Percentiles rank a stretch among this genome's conserved stretches.
phyloP scores from a whole-genome alignment of 1,139 yeast species.

The Geotrichum phurueaensis region DNA sequence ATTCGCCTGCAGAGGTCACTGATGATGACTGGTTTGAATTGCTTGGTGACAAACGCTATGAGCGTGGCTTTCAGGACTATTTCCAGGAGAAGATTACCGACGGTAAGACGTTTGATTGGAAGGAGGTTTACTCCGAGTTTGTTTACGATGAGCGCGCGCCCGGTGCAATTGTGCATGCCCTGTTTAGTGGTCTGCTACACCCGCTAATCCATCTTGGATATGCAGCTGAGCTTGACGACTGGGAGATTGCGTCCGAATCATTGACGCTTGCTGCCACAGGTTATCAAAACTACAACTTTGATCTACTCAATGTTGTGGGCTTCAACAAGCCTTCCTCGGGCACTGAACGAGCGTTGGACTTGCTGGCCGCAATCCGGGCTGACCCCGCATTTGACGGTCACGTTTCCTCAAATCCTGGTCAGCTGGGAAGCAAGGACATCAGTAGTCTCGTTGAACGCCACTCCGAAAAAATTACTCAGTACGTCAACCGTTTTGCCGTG shows the following conservation, averaged over 20 bases:
- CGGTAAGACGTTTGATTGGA: slow-evolving; percentile 29
- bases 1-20: slow-evolving; percentile 32
- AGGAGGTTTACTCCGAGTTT: slow-evolving; percentile 22
- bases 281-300: slow-evolving; percentile 2
- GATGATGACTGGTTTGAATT: slow-evolving; percentile 32
- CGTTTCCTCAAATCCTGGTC: background rate
- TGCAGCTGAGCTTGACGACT: slow-evolving; percentile 32
- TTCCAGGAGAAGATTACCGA: slow-evolving; percentile 32
- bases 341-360: background rate
- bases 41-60: slow-evolving; percentile 29
- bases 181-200: slow-evolving; percentile 30
- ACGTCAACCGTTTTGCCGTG: slow-evolving; percentile 1
- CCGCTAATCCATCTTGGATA: slow-evolving; percentile 35
- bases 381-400: slow-evolving; percentile 22
- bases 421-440: background rate
- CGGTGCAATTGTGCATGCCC: slow-evolving; percentile 21
- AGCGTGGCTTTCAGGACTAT: slow-evolving; percentile 32
- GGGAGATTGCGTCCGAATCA: slow-evolving; percentile 33
- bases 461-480: background rate
- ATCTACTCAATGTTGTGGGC: background rate
- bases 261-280: slow-evolving; percentile 22
- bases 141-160: slow-evolving; percentile 13
- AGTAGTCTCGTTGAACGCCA: background rate
- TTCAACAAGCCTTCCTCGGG: slow-evolving; percentile 10
- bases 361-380: slow-evolving; percentile 18